These are phyloP conservation scores for Parascedosporium putredinis DNA, from an alignment of 2,329 filamentous ascomycete species.

Conservation along the genomic window DNA sequence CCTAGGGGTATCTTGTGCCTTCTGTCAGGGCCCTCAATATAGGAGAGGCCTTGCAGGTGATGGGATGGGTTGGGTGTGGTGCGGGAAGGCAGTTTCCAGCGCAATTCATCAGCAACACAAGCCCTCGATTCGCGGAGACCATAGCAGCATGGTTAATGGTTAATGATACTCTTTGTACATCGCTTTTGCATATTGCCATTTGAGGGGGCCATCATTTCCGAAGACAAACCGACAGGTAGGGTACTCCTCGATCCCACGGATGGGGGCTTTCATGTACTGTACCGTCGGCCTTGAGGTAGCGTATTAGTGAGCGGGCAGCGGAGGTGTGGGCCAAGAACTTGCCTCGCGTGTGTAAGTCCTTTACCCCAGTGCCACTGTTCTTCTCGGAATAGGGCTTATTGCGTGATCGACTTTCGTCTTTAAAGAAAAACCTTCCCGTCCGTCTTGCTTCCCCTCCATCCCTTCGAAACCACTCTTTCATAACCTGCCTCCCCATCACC, in stretches of 20 bases:
- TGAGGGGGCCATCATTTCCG: background rate
- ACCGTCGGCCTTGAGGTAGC: background rate
- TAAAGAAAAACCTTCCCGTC: constrained; percentile 9
- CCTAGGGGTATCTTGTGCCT: background rate
- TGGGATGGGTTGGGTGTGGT: too few species aligned
- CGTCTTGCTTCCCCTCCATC: constrained; percentile 7
- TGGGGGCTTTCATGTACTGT: background rate
- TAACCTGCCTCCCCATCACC: background rate
- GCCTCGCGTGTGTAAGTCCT: constrained; percentile 7
- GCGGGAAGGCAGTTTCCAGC: background rate
- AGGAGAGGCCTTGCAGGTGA: too few species aligned
- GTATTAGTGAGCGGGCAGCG: background rate
- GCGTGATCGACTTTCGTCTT: constrained; percentile 10
- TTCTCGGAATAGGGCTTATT: constrained; percentile 8
- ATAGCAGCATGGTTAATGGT: background rate
- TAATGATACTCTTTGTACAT: background rate
- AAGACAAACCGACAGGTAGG: background rate
- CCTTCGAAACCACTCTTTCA: background rate
- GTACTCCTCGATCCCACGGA: too few species aligned
- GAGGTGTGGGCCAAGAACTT: constrained; percentile 1
- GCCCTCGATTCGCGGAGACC: background rate
- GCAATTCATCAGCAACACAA: background rate
- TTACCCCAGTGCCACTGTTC: background rate
- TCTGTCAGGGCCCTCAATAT: too few species aligned
- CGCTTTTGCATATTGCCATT: background rate